Evolutionary conservation across 208 protist genomes (phyloP).

Genomic region (Porcisia deanei): DNA sequence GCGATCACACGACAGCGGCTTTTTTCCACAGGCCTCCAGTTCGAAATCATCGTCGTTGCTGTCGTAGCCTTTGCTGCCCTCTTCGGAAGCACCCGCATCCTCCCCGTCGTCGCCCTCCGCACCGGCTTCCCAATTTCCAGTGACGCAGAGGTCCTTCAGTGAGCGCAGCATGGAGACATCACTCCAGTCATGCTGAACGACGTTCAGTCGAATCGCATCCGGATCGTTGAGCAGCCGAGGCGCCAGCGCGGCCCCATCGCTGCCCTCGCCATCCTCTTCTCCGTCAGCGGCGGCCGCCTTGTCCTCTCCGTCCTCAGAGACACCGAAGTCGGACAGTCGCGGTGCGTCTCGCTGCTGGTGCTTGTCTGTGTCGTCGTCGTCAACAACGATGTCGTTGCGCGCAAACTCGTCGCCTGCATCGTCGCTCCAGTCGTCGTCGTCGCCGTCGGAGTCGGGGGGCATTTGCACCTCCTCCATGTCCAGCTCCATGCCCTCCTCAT

Average conservation of each 20-base stretch:
- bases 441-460: constrained; percentile 48
- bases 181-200: constrained; percentile 61
- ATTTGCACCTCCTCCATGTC: constrained; percentile 57
- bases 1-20: constrained; percentile 25
- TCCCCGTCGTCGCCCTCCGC: constrained; percentile 42
- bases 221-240: constrained; percentile 65
- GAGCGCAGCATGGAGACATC: constrained; percentile 45
- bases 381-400: constrained; percentile 23
- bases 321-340: constrained; percentile 31
- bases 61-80: constrained; percentile 79
- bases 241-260: constrained; percentile 36
- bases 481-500: constrained; percentile 87
- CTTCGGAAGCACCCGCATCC: constrained; percentile 39
- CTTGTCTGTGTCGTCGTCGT: constrained; percentile 12
- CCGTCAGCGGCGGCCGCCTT: constrained; percentile 39
- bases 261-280: constrained; percentile 35
- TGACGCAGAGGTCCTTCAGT: constrained; percentile 96
- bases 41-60: constrained; percentile 90
- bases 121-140: constrained; percentile 90
- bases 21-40: constrained; percentile 58
- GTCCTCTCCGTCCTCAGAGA: constrained; percentile 23
- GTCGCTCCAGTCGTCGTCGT: constrained; percentile 30
- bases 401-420: constrained; percentile 18
- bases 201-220: constrained; percentile 62
- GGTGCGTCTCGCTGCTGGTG: not conserved